Evolutionary conservation across 495 filamentous ascomycete genomes (phyloP), one percentile per base, ranked within the genome.

Genomic region (Arthonia radiata): DNA sequence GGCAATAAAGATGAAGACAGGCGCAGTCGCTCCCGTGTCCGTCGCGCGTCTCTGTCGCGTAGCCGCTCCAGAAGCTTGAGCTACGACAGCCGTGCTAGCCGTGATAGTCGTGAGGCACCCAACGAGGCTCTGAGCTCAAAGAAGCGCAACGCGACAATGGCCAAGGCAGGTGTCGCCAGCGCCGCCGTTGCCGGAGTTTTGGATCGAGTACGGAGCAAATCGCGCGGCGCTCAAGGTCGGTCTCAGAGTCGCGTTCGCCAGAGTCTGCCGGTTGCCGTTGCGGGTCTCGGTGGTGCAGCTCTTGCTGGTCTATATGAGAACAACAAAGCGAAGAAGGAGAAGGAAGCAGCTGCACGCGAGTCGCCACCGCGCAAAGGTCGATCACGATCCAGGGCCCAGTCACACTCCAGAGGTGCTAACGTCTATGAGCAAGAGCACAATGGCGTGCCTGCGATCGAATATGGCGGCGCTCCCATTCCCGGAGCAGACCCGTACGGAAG

Each of bases 291-390:
- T 7, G 75, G 67, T 22, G 81, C 79, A 10, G 77, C 69, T 6
- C 68, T 71, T 27, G 71, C 74, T 37, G 78, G 76, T 22, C 41
- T 90, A 9, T 90, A 81, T 42, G 78, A 92, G 49, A 71, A 59
- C 33, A 58, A 64, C 15, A 71, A 77, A 45, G 64, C 61, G 13
- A 67, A 61, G 34, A 64, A 73, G 38, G 64, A 74, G 32, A 59
- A 60, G 28, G 55, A 61, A 31, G 52, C 55, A 49, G 48, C 54
- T 39, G 44, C 35, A 1, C 32, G 38, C 19, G 38, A 54, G 11
- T 22, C 19, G 6, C 19, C 7, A 22, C 6, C 19, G 11, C 19
- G 19, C 11, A 6, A 11, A 11, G 45, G 46, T 5, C 47, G 56
- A 31, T 61, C 57, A 18, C 54, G 53, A 39, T 67, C 64, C 44